Percentiles rank a stretch among this genome's conserved stretches.
These are phyloP conservation scores for Elongisporangium anandrum DNA, from an alignment of 352 stramenopile genomes.

Conservation along the genomic window DNA sequence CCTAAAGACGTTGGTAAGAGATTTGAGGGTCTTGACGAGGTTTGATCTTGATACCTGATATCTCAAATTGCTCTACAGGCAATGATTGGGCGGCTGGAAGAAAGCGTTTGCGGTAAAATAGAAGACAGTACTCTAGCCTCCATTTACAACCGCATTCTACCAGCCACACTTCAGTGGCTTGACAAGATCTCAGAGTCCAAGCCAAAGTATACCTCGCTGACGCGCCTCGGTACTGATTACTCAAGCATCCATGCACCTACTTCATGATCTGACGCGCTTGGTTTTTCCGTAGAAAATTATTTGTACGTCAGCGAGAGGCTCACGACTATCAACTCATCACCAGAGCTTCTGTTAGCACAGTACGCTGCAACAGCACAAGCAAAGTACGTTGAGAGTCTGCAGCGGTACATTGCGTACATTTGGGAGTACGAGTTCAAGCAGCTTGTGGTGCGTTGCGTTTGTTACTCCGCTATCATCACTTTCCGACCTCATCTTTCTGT, in stretches of 20 bases:
- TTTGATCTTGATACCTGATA: not conserved
- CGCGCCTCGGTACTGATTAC: constrained; percentile 41
- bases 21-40: not conserved
- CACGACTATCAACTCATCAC: constrained; percentile 32
- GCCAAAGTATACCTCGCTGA: constrained; percentile 62
- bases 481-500: not conserved
- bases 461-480: not conserved
- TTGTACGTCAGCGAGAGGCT: constrained; percentile 58
- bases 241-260: not conserved
- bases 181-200: constrained; percentile 61
- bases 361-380: constrained; percentile 40
- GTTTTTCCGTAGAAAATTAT: constrained; percentile 51
- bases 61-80: constrained; percentile 14
- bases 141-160: constrained; percentile 66
- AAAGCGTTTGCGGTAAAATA: constrained; percentile 51
- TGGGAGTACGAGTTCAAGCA: constrained; percentile 71
- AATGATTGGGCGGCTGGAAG: constrained; percentile 57
- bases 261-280: not conserved
- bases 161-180: constrained; percentile 62
- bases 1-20: constrained; percentile 53
- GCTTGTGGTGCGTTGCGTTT: constrained; percentile 24
- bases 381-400: constrained; percentile 36
- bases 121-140: constrained; percentile 50
- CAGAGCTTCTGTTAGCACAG: constrained; percentile 42
- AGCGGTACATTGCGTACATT: constrained; percentile 52